Evolutionary conservation across 176 grass and related monocot genomes (phyloP).

Genomic region (Cenchrus fungigraminus): DNA sequence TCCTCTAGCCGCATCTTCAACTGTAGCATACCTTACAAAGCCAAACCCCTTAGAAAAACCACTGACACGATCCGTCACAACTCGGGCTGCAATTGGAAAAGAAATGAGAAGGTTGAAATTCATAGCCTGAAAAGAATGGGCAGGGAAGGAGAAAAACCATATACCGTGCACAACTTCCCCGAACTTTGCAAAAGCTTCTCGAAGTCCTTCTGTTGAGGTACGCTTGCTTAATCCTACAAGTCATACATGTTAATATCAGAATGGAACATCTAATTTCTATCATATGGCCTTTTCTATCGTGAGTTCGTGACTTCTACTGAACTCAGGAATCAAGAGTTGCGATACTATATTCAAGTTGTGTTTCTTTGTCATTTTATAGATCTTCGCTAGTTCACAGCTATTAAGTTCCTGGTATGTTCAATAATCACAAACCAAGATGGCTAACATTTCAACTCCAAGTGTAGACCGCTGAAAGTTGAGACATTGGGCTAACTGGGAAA

Average conservation of each 20-base stretch:
- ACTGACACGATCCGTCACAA: constrained; percentile 73
- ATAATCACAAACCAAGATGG: constrained; percentile 3
- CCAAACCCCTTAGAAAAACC: constrained; percentile 94
- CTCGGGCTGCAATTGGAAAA: constrained; percentile 69
- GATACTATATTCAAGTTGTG: background rate
- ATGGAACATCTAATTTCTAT: background rate
- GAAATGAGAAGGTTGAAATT: constrained; percentile 28
- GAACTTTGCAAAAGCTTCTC: constrained; percentile 83
- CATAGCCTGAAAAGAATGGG: constrained; percentile 1
- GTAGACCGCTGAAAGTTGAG: background rate
- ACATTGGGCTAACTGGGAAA: background rate
- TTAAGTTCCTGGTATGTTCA: background rate
- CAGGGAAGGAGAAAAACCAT: constrained; percentile 25
- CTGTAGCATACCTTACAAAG: constrained; percentile 74
- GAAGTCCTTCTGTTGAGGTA: constrained; percentile 82
- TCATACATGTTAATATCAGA: constrained; percentile 19
- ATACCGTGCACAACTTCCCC: constrained; percentile 80
- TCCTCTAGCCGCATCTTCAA: constrained; percentile 79
- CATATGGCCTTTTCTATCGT: background rate
- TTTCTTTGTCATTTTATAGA: background rate
- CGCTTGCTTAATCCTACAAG: constrained; percentile 84
- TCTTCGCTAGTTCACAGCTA: background rate
- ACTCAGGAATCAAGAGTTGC: background rate
- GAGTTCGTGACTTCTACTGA: background rate
- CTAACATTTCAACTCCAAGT: background rate